These are phyloP conservation scores for Actinidia arguta DNA, from an alignment of 179 eudicot genomes.

Conservation along the genomic window DNA sequence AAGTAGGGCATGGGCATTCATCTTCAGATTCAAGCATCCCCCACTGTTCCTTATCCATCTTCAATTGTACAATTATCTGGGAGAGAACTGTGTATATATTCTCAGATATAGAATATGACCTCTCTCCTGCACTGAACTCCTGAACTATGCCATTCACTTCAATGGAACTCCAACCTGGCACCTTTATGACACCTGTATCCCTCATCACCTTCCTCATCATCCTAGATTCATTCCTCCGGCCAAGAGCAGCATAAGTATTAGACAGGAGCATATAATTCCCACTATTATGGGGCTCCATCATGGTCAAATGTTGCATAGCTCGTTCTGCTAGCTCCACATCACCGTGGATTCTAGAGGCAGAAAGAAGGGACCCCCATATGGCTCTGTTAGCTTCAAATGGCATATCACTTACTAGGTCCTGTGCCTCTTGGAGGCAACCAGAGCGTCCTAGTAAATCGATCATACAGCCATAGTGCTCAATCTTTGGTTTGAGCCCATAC, in stretches of 20 bases:
- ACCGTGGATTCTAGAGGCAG: conserved; percentile 45
- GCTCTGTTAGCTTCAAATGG: conserved; percentile 57
- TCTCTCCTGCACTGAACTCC: conserved; percentile 38
- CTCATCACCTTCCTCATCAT: conserved; percentile 51
- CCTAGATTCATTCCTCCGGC: conserved; percentile 57
- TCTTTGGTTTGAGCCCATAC: conserved; percentile 48
- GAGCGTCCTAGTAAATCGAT: conserved; percentile 58
- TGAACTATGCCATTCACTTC: conserved; percentile 40
- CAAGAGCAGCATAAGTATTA: conserved; percentile 54
- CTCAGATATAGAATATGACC: conserved; percentile 36
- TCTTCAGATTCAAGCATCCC: conserved; percentile 21
- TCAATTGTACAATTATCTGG: conserved; percentile 34
- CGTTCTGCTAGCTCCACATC: conserved; percentile 47
- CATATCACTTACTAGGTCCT: conserved; percentile 40
- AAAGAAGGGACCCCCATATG: conserved; percentile 69
- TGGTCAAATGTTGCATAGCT: conserved; percentile 35
- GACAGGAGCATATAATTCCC: conserved; percentile 56
- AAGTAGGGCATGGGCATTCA: conserved; percentile 2
- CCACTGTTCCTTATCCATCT: conserved; percentile 17
- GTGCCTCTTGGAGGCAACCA: conserved; percentile 57
- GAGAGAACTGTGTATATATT: conserved; percentile 36
- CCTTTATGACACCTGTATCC: conserved; percentile 49
- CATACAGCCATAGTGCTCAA: conserved; percentile 68
- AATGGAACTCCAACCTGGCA: conserved; percentile 50
- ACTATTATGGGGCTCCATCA: conserved; percentile 56